A percentile compares a stretch with the other conserved stretches of the same genome.
Conservation (phyloP, 163 green algal genomes). For the Volvox carteri region DNA sequence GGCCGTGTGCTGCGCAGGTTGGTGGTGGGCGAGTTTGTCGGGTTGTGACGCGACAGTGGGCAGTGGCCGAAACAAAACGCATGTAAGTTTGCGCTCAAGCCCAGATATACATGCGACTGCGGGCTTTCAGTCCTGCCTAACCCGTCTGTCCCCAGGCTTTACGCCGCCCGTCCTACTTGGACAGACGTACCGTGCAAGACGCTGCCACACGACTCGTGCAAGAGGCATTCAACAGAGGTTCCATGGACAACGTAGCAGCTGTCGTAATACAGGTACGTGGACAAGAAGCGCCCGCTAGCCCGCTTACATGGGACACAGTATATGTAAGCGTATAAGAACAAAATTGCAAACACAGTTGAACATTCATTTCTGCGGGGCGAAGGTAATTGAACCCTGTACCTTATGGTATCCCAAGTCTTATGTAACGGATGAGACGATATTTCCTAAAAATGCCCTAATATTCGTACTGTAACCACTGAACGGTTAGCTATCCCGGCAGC, state of each 20-base stretch:
- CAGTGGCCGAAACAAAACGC: no score
- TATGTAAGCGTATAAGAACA: not conserved
- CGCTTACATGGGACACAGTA: not conserved
- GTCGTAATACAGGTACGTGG: slow-evolving; percentile 56
- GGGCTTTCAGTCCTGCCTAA: no score
- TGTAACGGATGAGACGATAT: not conserved
- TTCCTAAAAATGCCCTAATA: no score
- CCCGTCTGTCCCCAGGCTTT: slow-evolving; percentile 11
- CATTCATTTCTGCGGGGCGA: slow-evolving; percentile 7
- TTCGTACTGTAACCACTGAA: no score
- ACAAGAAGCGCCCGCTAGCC: not conserved
- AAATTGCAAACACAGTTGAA: not conserved
- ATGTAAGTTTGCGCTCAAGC: no score
- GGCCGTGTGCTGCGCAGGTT: not conserved
- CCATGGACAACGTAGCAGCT: slow-evolving; percentile 73
- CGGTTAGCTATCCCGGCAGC: no score
- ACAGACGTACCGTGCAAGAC: slow-evolving; percentile 16
- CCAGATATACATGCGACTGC: no score
- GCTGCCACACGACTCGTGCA: slow-evolving; percentile 54
- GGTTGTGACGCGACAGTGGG: no score
- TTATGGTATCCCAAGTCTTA: slow-evolving; percentile 44
- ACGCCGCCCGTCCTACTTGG: not conserved
- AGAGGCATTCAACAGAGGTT: slow-evolving; percentile 69
- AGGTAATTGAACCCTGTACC: slow-evolving; percentile 40
- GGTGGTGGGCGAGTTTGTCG: no score